Conservation (phyloP, 768 basidiomycete genomes). For the Zangia roseola region DNA sequence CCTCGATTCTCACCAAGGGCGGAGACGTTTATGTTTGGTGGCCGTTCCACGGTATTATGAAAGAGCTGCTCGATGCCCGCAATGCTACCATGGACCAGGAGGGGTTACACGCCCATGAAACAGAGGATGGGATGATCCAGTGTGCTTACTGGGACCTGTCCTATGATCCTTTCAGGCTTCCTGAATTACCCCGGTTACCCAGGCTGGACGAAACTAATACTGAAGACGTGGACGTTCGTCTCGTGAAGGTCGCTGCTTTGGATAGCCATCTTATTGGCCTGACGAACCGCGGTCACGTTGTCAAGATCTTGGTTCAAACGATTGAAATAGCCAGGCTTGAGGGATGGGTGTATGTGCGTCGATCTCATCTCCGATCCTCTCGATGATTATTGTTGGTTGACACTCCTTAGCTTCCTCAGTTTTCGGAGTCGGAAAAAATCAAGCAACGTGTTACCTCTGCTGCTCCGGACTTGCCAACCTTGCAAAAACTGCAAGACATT, state of each 20-base stretch:
- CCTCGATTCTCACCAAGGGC: conserved; percentile 67
- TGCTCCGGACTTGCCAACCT: conserved; percentile 36
- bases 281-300: conserved; percentile 76
- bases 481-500: conserved; percentile 46
- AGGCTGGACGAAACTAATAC: conserved; percentile 33
- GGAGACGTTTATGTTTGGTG: conserved; percentile 78
- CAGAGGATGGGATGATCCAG: conserved; percentile 46
- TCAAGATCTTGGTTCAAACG: conserved; percentile 52
- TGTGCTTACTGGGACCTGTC: conserved; percentile 61
- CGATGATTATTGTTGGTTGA: neutral
- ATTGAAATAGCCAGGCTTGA: conserved; percentile 37
- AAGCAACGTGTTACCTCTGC: conserved; percentile 44
- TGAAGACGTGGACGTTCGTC: conserved; percentile 37
- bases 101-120: conserved; percentile 30
- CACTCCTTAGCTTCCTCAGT: conserved; percentile 62
- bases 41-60: conserved; percentile 53
- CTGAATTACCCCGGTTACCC: conserved; percentile 61
- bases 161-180: conserved; percentile 55
- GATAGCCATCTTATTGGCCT: conserved; percentile 73
- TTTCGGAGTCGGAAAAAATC: conserved; percentile 61
- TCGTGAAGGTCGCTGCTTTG: conserved; percentile 82
- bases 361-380: neutral
- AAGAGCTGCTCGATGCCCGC: conserved; percentile 34
- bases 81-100: conserved; percentile 47
- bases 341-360: conserved; percentile 77